These are phyloP conservation scores for Penstemon eatonii DNA, from an alignment of 257 asterid species.

Conservation along the genomic window DNA sequence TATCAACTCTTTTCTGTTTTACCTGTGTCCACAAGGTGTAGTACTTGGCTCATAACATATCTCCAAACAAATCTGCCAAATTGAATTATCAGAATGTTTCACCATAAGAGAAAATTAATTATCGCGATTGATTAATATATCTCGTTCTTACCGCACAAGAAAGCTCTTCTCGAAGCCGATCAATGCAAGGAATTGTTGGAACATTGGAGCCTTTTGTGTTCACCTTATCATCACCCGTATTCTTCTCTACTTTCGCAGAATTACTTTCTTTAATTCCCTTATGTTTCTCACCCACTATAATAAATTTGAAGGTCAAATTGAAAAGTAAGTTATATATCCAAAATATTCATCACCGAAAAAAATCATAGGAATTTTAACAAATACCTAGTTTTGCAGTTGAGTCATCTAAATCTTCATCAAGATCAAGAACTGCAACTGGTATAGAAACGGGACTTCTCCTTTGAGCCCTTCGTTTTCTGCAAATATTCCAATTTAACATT, in stretches of 20 bases:
- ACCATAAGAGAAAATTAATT: not conserved
- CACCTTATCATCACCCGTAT: conserved; percentile 19
- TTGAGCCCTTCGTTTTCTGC: conserved; percentile 72
- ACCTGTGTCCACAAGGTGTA: conserved; percentile 99
- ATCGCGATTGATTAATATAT: not conserved
- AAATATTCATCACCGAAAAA: not conserved
- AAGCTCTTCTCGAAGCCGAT: conserved; percentile 90
- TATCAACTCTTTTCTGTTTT: conserved; percentile 5
- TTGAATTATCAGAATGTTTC: conserved; percentile 1
- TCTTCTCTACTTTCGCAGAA: conserved; percentile 32
- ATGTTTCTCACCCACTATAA: conserved; percentile 40
- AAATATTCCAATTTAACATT: conserved; percentile 19
- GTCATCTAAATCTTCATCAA: conserved; percentile 52
- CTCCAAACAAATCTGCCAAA: conserved; percentile 88
- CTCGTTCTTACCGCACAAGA: conserved; percentile 78
- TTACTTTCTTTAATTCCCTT: conserved; percentile 21
- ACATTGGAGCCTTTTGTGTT: conserved; percentile 30
- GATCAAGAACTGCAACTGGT: conserved; percentile 56
- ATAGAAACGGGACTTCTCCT: conserved; percentile 50
- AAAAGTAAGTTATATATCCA: not conserved
- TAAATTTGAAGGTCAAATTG: conserved; percentile 13
- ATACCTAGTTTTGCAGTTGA: conserved; percentile 52
- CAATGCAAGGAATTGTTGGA: conserved; percentile 70
- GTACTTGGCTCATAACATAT: conserved; percentile 94
- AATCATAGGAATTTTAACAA: not conserved